Base-by-base conservation (phyloP, 2,329 filamentous ascomycete species). In the Tolypocladium guangdongense region DNA sequence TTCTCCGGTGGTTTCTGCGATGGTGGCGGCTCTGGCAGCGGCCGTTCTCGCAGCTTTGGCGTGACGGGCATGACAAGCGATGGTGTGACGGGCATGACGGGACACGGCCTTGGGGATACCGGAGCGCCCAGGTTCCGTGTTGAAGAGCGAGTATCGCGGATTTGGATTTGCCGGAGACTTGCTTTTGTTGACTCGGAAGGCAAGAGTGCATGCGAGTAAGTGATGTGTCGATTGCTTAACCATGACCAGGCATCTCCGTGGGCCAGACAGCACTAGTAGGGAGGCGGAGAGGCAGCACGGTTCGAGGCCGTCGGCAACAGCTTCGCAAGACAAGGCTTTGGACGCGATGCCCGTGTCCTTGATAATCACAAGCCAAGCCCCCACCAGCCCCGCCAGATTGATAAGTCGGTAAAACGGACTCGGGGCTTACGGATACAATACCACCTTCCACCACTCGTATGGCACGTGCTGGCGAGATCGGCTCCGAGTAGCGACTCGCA, bases 11-110 rank as follows among this genome's bases (percentile, higher is more conserved):
- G 49, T 58, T 30, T 57, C 54, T 50, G 58, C 52, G 48, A 49
- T 61, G 41, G 50, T 53, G 30, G 59, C 58, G 14, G 60, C 56
- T n/a, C 27, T 64, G 49, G 47, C 56, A 36, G 55, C 55, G n/a
- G 51, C 56, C 50, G 11, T 57, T 20, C 14, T 64, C 56, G 58
- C 58, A 38, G 49, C 60, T 47, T 46, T 65, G 60, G 18, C 63
- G 54, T 60, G 58, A 57, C 49, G 20, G 35, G 41, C 41, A 45
- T 46, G 7, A 10, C 27, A 20, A 46, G 27, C 16, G 8, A 32
- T 30, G 18, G 27, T 4, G 7, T 11, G 16, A 24, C 12, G 24
- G 18, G 24, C 41, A 30, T 45, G 27, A n/a, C 7, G 16, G 3
- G 16, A 32, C 7, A 32, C 18, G 41, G 14, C 14, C n/a, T 35